phyloP scores from a whole-genome alignment of 768 basidiomycete species.

The Lactarius psammicola region DNA sequence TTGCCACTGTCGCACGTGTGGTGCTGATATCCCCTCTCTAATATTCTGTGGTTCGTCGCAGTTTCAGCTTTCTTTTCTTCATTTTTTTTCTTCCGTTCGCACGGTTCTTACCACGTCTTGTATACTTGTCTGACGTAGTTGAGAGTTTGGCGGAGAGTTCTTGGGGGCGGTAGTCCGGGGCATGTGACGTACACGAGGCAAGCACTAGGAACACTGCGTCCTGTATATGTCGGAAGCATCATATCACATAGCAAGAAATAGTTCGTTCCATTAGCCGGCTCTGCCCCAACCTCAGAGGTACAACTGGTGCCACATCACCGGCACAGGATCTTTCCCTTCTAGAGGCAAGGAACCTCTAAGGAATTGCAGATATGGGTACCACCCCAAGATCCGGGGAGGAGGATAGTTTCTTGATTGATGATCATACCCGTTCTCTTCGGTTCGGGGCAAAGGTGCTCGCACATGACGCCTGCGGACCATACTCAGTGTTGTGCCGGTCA shows the following conservation, averaged over 20 bases:
- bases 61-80: not conserved
- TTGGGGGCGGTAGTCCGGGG: not conserved
- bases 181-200: not conserved
- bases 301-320: not conserved
- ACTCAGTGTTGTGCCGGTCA: no score
- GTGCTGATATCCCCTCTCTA: not conserved
- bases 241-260: not conserved
- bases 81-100: not conserved
- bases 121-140: not conserved
- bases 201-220: not conserved
- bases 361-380: not conserved
- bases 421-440: not conserved
- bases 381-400: not conserved
- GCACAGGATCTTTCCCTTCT: not conserved
- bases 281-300: not conserved
- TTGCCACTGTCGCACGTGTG: conserved; percentile 3
- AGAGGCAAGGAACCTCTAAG: not conserved
- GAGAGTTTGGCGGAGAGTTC: not conserved
- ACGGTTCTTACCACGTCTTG: not conserved
- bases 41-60: not conserved
- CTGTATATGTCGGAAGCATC: not conserved
- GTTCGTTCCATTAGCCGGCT: not conserved
- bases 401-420: not conserved
- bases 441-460: not conserved
- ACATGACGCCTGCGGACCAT: not conserved